Evolutionary conservation across 441 rosid species (phyloP), one percentile per base, ranked within the genome.

Genomic region (Populus hybrid): DNA sequence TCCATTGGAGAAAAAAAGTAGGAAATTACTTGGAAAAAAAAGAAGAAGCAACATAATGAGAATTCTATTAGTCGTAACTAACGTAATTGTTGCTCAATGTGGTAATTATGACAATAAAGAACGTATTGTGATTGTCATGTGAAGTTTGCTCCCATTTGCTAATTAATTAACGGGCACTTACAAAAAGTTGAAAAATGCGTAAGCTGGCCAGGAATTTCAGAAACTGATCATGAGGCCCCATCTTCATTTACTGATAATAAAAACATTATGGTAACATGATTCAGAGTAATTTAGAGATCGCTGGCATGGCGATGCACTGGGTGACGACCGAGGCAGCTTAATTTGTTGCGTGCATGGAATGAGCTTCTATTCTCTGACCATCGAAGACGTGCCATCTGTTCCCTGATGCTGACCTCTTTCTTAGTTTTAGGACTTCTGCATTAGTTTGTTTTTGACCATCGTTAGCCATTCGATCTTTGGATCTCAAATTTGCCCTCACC

Each of bases 261-360:
- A 75, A 67, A 69, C 59, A 50, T 42, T 67, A 42, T 14, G 78
- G 40, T 18, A 80, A 65, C 40, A 67, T 16, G 59, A 64, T 64
- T 61, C 24, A 36, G 30, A 38, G 61, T 34, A 72, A 32, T 28
- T 26, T 46, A 21, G 66, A 21, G 66, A 61, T 34, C 36, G 36
- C 1, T 21, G 64, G 10, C 64, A 21, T 21, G 12, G 12, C 81
- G 77, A 83, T 85, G 87, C 85, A 80, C 67, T 63, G 34, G 68
- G 75, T 77, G 86, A 88, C 83, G 82, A 80, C 65, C 68, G 1
- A 63, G 46, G 30, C 16, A 7, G 70, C n/a, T 61, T 40, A 3
- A 40, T 40, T 16, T 30, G 85, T 87, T 85, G 87, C 89, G 87
- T 86, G 91, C 88, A 85, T 84, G 89, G 85, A 66, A 74, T 73